Base-by-base conservation (phyloP, 306 rosid species). In the Dalbergia oliveri region DNA sequence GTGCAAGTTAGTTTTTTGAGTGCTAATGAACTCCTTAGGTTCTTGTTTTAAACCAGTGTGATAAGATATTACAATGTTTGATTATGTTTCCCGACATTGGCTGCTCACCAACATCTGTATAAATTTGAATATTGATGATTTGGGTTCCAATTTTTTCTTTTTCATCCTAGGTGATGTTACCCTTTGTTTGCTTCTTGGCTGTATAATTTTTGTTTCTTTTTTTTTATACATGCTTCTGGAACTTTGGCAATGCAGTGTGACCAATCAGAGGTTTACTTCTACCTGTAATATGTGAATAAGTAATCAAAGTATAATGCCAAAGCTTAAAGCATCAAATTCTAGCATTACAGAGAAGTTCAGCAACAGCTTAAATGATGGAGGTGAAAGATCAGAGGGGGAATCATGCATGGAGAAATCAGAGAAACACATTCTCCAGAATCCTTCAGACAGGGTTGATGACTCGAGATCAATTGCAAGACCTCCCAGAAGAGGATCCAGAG, bases 391-490 rank as follows among this genome's bases (percentile, higher is more conserved):
- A 45, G 11, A 15, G 65, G 35, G 61, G 72, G 77, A 61, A 70
- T 62, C 31, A 13, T 14, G 61, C 47, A 15, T 14, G 56, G 66
- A 41, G 67, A 51, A 61, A 47, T 45, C 4, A 43, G 44, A 69
- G 60, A 49, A 69, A 44, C 60, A 0, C 47, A 5, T 56, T 78
- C 59, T 21, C 50, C 65, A 61, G 43, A 35, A 23, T 79, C 41
- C 35, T 71, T 62, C 58, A 21, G 64, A 34, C 47, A 37, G 49
- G 64, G 6, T 50, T 71, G 54, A 43, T n/a, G 64, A 61, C 41
- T 76, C 64, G 43, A 14, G 64, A 62, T 71, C 66, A 50, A 62
- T 49, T 50, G 49, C 57, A 49, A 50, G 70, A 70, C 63, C 16
- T 60, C 33, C 31, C 23, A 2, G 41, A 49, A 60, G 53, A 58